A percentile compares a stretch with the other conserved stretches of the same genome.
Evolutionary conservation across 2,329 filamentous ascomycete genomes (phyloP).

Genomic region (Fusarium staphyleae): DNA sequence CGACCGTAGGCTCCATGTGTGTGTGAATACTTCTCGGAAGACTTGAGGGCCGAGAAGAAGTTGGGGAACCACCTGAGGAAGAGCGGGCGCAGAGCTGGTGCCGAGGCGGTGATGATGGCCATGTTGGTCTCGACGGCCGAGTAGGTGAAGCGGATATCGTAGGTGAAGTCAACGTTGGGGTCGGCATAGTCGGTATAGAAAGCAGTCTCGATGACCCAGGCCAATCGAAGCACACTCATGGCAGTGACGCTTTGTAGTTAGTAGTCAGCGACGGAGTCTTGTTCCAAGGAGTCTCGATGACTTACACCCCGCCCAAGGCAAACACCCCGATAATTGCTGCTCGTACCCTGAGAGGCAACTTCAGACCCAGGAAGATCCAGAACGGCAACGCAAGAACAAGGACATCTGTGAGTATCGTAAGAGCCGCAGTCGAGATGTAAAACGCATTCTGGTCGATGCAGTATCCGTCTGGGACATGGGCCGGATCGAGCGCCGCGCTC

Average conservation of each 20-base stretch:
- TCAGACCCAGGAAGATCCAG: conserved; percentile 50
- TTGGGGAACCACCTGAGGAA: conserved; percentile 46
- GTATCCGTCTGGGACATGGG: not conserved
- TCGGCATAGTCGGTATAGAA: conserved; percentile 11
- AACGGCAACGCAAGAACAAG: conserved; percentile 50
- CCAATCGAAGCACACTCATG: conserved; percentile 45
- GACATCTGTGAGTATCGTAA: conserved; percentile 53
- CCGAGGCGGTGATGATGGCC: conserved; percentile 48
- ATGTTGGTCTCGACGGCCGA: conserved; percentile 48
- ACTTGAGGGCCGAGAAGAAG: conserved; percentile 40
- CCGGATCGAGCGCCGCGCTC: not conserved
- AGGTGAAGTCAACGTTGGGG: conserved; percentile 29
- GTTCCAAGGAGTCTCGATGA: not conserved
- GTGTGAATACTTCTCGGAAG: conserved; percentile 21
- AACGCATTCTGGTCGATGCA: conserved; percentile 46
- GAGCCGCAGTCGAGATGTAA: conserved; percentile 45
- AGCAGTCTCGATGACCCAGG: conserved; percentile 37
- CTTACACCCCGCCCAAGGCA: conserved; percentile 48
- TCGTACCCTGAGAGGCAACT: conserved; percentile 47
- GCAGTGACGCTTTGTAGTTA: conserved; percentile 44
- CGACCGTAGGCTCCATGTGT: conserved; percentile 20
- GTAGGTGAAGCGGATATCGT: conserved; percentile 46
- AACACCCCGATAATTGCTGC: conserved; percentile 51
- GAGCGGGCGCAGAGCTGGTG: conserved; percentile 47
- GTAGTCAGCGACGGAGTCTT: not conserved